Conservation (phyloP, 2,329 filamentous ascomycete genomes). For the Diplodia seriata region DNA sequence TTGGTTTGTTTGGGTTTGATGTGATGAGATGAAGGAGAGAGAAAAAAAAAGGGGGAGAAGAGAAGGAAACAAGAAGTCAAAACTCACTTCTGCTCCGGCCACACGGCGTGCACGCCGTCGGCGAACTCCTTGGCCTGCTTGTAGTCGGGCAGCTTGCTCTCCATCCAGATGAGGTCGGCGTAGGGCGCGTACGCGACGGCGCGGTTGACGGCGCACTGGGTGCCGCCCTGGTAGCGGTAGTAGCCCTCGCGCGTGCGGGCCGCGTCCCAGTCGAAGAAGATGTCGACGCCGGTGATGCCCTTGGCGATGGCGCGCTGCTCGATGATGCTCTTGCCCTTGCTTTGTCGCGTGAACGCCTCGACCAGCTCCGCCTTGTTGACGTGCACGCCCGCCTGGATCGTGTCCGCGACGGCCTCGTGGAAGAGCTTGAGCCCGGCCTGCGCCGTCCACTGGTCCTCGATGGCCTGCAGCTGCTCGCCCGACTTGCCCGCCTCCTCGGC, state of each 20-base stretch:
- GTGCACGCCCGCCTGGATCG: constrained; percentile 73
- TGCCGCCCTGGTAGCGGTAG: constrained; percentile 91
- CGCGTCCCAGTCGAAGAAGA: constrained; percentile 96
- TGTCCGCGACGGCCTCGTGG: constrained; percentile 84
- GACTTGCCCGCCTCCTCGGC: constrained; percentile 83
- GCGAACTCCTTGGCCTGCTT: constrained; percentile 92
- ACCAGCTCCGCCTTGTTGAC: constrained; percentile 73
- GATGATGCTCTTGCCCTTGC: constrained; percentile 82
- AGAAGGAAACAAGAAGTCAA: neutral
- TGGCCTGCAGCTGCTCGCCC: constrained; percentile 81
- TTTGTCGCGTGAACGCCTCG: constrained; percentile 68
- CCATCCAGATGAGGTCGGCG: constrained; percentile 98
- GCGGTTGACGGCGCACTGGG: constrained; percentile 87
- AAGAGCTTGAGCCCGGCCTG: constrained; percentile 86
- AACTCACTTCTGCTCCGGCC: constrained; percentile 92
- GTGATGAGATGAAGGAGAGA: too few species aligned
- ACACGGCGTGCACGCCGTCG: constrained; percentile 88
- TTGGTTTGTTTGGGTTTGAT: too few species aligned
- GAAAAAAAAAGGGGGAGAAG: too few species aligned
- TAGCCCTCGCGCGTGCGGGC: constrained; percentile 92
- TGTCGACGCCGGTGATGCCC: constrained; percentile 75
- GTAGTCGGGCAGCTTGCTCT: constrained; percentile 94
- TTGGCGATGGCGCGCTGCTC: constrained; percentile 84
- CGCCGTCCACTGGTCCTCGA: constrained; percentile 87
- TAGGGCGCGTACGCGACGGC: constrained; percentile 92